phyloP scores from a whole-genome alignment of 768 basidiomycete genomes.

The Hemileccinum rubropunctum region DNA sequence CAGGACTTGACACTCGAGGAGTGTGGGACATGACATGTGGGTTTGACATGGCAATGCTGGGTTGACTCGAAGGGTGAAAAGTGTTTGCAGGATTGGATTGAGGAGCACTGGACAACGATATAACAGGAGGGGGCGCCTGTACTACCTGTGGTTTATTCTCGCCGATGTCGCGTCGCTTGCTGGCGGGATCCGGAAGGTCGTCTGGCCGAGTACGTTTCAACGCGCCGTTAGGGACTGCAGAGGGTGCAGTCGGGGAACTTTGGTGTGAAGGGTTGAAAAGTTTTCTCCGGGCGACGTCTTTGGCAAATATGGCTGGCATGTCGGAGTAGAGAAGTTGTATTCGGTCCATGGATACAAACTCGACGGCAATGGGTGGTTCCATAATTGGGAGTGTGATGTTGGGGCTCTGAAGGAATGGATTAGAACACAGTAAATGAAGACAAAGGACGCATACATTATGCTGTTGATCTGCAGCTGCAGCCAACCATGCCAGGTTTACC shows the following conservation, averaged over 20 bases:
- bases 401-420: constrained; percentile 23
- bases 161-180: constrained; percentile 70
- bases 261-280: constrained; percentile 28
- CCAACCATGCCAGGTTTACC: constrained; percentile 69
- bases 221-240: constrained; percentile 23
- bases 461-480: constrained; percentile 61
- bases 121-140: constrained; percentile 36
- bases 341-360: constrained; percentile 53
- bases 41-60: constrained; percentile 11
- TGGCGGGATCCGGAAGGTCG: constrained; percentile 43
- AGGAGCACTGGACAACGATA: constrained; percentile 15
- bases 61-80: constrained; percentile 19
- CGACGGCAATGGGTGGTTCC: constrained; percentile 51
- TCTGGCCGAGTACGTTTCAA: constrained; percentile 65
- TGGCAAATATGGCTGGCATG: constrained; percentile 59
- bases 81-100: constrained; percentile 23
- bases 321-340: constrained; percentile 64
- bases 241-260: constrained; percentile 16
- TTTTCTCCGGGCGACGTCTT: constrained; percentile 52
- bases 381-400: constrained; percentile 51
- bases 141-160: constrained; percentile 50
- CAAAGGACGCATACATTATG: constrained; percentile 40
- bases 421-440: constrained; percentile 6
- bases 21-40: constrained; percentile 24
- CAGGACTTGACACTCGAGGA: constrained; percentile 34